These are phyloP conservation scores for Sordariomycetes sp. DNA, from an alignment of 2,329 filamentous ascomycete species.

Conservation along the genomic window DNA sequence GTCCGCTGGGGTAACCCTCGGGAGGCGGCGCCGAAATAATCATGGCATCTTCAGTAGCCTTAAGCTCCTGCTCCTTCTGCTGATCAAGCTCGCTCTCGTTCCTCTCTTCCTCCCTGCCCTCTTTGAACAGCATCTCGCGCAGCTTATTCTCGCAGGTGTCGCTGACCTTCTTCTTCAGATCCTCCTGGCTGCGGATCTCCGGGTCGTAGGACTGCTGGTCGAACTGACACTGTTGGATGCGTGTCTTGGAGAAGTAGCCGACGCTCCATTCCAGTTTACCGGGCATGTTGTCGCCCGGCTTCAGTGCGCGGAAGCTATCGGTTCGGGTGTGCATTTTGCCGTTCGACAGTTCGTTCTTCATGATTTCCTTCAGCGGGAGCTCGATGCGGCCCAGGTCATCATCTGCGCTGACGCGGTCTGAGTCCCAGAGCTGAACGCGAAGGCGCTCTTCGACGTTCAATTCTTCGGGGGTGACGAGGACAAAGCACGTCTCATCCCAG, in stretches of 20 bases:
- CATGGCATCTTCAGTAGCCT: slow-evolving; percentile 50
- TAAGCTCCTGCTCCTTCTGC: slow-evolving; percentile 58
- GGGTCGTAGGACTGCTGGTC: slow-evolving; percentile 50
- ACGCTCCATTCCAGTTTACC: slow-evolving; percentile 61
- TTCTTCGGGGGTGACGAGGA: slow-evolving; percentile 64
- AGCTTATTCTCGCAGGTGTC: slow-evolving; percentile 50
- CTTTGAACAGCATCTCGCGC: slow-evolving; percentile 45
- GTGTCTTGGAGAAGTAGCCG: slow-evolving; percentile 61
- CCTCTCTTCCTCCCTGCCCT: slow-evolving; percentile 34
- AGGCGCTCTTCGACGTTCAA: slow-evolving; percentile 63
- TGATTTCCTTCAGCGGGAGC: slow-evolving; percentile 55
- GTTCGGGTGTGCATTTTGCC: slow-evolving; percentile 53
- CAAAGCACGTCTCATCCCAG: slow-evolving; percentile 62
- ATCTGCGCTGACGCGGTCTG: slow-evolving; percentile 62
- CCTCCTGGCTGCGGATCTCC: slow-evolving; percentile 44
- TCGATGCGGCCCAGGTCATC: slow-evolving; percentile 69
- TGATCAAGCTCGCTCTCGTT: slow-evolving; percentile 56
- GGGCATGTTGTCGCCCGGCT: slow-evolving; percentile 58
- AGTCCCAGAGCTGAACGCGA: slow-evolving; percentile 67
- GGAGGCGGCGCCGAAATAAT: slow-evolving; percentile 60
- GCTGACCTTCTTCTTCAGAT: slow-evolving; percentile 49
- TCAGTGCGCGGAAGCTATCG: slow-evolving; percentile 57
- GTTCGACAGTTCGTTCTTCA: slow-evolving; percentile 47
- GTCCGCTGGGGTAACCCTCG: slow-evolving; percentile 51
- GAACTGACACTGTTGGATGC: slow-evolving; percentile 53